phyloP scores from a whole-genome alignment of 2,329 filamentous ascomycete genomes.

The Ophiostoma angusticollis region DNA sequence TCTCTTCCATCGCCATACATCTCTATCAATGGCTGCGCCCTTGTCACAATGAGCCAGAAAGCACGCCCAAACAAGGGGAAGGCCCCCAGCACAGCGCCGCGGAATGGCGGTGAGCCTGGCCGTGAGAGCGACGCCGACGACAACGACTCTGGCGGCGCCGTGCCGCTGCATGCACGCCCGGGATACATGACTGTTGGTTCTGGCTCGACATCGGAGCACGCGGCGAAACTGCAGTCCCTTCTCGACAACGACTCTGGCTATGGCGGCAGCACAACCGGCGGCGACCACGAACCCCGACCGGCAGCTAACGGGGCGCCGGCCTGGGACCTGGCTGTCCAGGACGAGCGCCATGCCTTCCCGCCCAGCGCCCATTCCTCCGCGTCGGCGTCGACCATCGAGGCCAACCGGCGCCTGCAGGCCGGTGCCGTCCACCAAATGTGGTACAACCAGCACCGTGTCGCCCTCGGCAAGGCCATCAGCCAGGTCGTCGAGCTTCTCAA shows the following conservation, averaged over 20 bases:
- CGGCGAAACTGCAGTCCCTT: slow-evolving; percentile 65
- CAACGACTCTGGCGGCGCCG: slow-evolving; percentile 16
- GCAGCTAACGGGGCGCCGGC: slow-evolving; percentile 22
- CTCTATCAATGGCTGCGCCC: slow-evolving; percentile 2
- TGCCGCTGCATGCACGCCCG: slow-evolving; percentile 14
- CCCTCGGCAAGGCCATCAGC: slow-evolving; percentile 78
- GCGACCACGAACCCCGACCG: slow-evolving; percentile 25
- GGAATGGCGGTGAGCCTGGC: slow-evolving; percentile 6
- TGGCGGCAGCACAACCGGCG: slow-evolving; percentile 62
- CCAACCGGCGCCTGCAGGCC: slow-evolving; percentile 56
- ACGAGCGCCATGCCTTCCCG: slow-evolving; percentile 32
- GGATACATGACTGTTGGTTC: slow-evolving; percentile 77
- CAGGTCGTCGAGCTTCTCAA: slow-evolving; percentile 74
- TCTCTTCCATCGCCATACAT: not conserved
- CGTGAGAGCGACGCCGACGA: slow-evolving; percentile 10
- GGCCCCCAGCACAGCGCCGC: slow-evolving; percentile 1
- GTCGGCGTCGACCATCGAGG: slow-evolving; percentile 31
- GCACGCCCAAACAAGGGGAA: slow-evolving; percentile 10
- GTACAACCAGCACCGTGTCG: slow-evolving; percentile 84
- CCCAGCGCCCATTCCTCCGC: slow-evolving; percentile 21
- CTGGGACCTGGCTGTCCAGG: slow-evolving; percentile 32
- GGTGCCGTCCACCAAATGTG: slow-evolving; percentile 84
- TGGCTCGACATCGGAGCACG: slow-evolving; percentile 70
- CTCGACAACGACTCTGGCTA: slow-evolving; percentile 87
- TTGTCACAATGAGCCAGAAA: slow-evolving; percentile 6